Evolutionary conservation across 345 rosid genomes (phyloP).

Genomic region (Heritiera fomes): DNA sequence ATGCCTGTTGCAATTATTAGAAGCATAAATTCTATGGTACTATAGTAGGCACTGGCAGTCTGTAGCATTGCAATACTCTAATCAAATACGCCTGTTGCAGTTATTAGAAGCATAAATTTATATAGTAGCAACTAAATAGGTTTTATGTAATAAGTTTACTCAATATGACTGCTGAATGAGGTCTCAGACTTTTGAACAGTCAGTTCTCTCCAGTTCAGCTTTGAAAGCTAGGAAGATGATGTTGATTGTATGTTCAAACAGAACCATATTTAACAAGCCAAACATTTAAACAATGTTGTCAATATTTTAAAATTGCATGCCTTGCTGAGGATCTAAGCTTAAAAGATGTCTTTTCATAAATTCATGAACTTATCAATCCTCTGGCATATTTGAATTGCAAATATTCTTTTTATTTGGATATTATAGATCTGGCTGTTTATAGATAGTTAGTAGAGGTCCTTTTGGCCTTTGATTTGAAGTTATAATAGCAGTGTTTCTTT

Average conservation of each 20-base stretch:
- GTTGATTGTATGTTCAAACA: neutral
- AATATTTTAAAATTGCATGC: neutral
- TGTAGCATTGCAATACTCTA: neutral
- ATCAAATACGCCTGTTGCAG: neutral
- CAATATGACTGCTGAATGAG: slow-evolving; percentile 9
- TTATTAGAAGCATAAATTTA: neutral
- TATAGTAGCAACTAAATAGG: neutral
- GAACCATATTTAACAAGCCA: neutral
- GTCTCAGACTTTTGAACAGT: neutral
- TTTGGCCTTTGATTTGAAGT: neutral
- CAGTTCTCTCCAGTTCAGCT: neutral
- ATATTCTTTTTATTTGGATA: neutral
- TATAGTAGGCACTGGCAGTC: neutral
- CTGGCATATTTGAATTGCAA: neutral
- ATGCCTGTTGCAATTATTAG: neutral
- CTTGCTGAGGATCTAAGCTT: neutral
- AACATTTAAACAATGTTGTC: neutral
- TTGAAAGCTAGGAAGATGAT: neutral
- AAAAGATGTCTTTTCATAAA: neutral
- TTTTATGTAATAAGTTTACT: neutral
- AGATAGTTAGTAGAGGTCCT: neutral
- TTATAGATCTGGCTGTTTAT: slow-evolving; percentile 1
- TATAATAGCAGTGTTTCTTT: neutral
- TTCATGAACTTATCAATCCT: neutral
- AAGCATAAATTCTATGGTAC: neutral